phyloP scores from a whole-genome alignment of 805 yeast genomes.

The Kuraishia molischiana region DNA sequence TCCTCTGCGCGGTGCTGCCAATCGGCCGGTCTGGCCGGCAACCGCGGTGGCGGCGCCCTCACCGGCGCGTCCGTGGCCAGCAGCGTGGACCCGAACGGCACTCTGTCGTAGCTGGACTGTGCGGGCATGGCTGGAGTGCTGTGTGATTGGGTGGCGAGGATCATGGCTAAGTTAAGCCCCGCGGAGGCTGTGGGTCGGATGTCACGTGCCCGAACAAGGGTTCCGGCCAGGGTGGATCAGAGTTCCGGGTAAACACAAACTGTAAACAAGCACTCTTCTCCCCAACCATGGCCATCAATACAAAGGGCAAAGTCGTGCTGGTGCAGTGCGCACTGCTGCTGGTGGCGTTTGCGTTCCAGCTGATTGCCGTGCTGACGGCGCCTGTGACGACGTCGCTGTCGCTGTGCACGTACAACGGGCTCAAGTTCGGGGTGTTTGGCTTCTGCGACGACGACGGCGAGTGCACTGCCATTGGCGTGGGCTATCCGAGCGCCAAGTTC shows the following conservation, averaged over 20 bases:
- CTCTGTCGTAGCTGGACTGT: not conserved
- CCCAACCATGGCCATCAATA: no score
- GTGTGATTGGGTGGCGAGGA: not conserved
- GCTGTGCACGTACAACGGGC: conserved; percentile 38
- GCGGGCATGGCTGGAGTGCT: not conserved
- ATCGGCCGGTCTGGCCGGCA: not conserved
- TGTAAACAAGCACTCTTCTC: no score
- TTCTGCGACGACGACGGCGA: conserved; percentile 31
- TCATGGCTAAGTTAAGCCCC: not conserved
- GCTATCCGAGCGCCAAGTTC: conserved; percentile 25
- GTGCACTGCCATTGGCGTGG: conserved; percentile 34
- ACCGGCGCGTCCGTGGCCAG: not conserved
- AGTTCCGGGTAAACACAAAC: no score
- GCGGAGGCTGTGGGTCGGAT: not conserved
- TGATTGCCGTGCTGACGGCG: conserved; percentile 48
- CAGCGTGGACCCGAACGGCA: not conserved
- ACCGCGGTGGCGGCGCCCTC: not conserved
- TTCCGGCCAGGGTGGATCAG: no score
- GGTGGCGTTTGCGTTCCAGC: conserved; percentile 45
- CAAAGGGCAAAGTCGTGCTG: conserved; percentile 7
- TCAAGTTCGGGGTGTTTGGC: conserved; percentile 64
- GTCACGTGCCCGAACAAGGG: no score
- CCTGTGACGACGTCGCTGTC: conserved; percentile 43
- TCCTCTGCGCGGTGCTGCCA: not conserved
- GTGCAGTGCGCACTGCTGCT: conserved; percentile 21